A percentile compares a stretch with the other conserved stretches of the same genome.
phyloP scores from a whole-genome alignment of 768 basidiomycete species.

The Rhodotorula sphaerocarpa region DNA sequence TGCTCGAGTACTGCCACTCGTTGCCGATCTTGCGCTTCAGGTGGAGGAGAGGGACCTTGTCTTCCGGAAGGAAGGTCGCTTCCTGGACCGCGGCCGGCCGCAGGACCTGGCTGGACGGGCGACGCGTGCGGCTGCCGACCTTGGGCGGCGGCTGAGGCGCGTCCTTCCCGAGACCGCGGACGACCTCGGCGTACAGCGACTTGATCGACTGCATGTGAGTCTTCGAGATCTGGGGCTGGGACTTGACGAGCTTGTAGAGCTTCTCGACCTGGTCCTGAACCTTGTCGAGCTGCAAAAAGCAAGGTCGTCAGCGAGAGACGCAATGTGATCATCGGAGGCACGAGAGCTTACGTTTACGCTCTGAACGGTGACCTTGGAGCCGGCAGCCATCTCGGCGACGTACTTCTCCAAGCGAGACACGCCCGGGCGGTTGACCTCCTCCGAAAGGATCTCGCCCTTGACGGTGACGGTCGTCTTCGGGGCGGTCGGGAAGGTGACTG shows the following conservation, averaged over 20 bases:
- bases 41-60: conserved; percentile 89
- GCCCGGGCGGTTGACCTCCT: conserved; percentile 88
- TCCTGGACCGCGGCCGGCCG: conserved; percentile 69
- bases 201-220: conserved; percentile 95
- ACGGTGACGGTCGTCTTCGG: conserved; percentile 87
- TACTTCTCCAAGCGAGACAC: conserved; percentile 97
- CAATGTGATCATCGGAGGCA: neutral
- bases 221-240: conserved; percentile 91
- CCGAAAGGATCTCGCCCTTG: conserved; percentile 89
- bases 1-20: conserved; percentile 94
- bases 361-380: conserved; percentile 62
- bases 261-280: conserved; percentile 95
- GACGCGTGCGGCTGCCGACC: conserved; percentile 61
- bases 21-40: conserved; percentile 92
- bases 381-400: conserved; percentile 85
- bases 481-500: conserved; percentile 93
- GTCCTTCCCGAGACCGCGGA: conserved; percentile 76
- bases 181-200: conserved; percentile 88
- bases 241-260: conserved; percentile 93
- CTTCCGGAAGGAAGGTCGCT: conserved; percentile 61
- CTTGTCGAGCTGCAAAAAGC: conserved; percentile 55
- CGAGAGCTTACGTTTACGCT: conserved; percentile 65
- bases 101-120: conserved; percentile 93
- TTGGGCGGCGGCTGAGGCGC: conserved; percentile 47
- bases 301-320: neutral